Conservation (phyloP, 768 basidiomycete species). For the Leucosporidium scottii region DNA sequence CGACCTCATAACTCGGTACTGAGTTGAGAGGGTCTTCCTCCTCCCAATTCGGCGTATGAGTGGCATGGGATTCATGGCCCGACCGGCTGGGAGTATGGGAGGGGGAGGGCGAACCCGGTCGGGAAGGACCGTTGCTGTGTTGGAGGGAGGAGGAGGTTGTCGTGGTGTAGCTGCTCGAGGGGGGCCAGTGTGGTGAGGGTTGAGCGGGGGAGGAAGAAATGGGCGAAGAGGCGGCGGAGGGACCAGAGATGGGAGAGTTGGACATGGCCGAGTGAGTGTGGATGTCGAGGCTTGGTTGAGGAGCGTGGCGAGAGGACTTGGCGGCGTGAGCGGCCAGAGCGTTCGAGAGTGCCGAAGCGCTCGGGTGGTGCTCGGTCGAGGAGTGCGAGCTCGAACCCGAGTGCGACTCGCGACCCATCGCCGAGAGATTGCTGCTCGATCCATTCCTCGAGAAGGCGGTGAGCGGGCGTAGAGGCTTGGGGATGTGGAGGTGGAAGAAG, state of each 20-base stretch:
- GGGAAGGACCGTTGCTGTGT: not conserved
- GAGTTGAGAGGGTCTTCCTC: constrained; percentile 53
- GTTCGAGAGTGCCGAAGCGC: constrained; percentile 37
- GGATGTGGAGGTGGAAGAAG: constrained; percentile 35
- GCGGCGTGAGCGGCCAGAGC: constrained; percentile 33
- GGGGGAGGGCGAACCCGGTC: not conserved
- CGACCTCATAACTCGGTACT: constrained; percentile 76
- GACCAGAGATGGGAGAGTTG: constrained; percentile 15
- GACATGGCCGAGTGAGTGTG: constrained; percentile 23
- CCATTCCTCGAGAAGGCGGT: constrained; percentile 28
- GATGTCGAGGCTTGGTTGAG: not conserved
- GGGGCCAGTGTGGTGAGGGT: not conserved
- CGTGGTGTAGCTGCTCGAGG: not conserved
- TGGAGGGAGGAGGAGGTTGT: not conserved
- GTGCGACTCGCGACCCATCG: too few relatives aligned
- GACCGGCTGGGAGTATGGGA: not conserved
- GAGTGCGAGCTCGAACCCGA: not conserved
- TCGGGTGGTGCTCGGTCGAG: constrained; percentile 15
- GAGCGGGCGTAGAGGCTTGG: constrained; percentile 35
- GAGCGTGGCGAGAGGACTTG: not conserved
- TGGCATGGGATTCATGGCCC: not conserved
- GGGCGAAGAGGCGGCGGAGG: constrained; percentile 13
- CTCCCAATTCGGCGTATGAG: not conserved
- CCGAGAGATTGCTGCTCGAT: constrained; percentile 15
- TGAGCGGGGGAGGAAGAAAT: constrained; percentile 20